Conservation (phyloP, 768 basidiomycete genomes). For the Russula abietina region DNA sequence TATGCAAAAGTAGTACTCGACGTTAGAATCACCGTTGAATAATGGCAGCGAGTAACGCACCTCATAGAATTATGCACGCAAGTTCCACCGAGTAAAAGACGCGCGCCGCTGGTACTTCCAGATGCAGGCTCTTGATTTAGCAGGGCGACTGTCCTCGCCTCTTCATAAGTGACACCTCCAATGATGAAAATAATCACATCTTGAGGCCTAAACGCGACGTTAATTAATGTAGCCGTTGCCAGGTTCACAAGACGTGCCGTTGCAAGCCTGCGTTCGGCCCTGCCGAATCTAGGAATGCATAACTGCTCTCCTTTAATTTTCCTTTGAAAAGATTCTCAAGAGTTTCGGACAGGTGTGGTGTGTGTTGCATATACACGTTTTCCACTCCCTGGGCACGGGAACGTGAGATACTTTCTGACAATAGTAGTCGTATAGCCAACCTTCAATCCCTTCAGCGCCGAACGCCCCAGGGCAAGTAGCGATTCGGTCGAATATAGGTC, state of each 20-base stretch:
- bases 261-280: slow-evolving; percentile 68
- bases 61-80: slow-evolving; percentile 92
- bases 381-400: slow-evolving; percentile 74
- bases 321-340: slow-evolving; percentile 86
- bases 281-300: slow-evolving; percentile 78
- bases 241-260: slow-evolving; percentile 40
- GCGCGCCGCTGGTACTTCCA: slow-evolving; percentile 54
- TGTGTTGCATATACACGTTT: slow-evolving; percentile 98
- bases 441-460: slow-evolving; percentile 92
- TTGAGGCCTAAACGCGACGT: slow-evolving; percentile 59
- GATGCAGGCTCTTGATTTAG: slow-evolving; percentile 75
- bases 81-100: slow-evolving; percentile 87
- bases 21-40: background rate
- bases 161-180: slow-evolving; percentile 94
- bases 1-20: slow-evolving; percentile 29
- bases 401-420: slow-evolving; percentile 12
- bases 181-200: slow-evolving; percentile 97
- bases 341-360: slow-evolving; percentile 88
- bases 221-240: background rate
- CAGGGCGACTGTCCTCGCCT: slow-evolving; percentile 77
- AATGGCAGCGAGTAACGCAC: slow-evolving; percentile 40
- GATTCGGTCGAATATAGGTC: slow-evolving; percentile 96
- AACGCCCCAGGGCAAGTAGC: slow-evolving; percentile 87
- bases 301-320: slow-evolving; percentile 76
- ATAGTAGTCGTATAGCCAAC: slow-evolving; percentile 35